A percentile compares a stretch with the other conserved stretches of the same genome.
phyloP scores from a whole-genome alignment of 192 early-diverging fungal genomes.

The Podochytrium sp. region DNA sequence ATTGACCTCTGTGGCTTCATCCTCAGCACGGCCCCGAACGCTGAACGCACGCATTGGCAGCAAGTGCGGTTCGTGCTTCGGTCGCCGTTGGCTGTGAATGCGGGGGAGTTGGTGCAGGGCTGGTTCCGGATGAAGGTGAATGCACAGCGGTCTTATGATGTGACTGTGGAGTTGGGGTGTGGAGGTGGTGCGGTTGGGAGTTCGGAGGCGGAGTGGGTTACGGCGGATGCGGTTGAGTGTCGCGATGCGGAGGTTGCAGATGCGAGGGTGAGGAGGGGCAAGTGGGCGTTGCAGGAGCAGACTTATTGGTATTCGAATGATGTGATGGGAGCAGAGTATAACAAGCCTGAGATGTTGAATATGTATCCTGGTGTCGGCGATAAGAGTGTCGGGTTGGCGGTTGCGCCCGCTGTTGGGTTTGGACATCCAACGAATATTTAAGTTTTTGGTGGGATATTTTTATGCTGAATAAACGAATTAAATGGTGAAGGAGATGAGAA shows the following conservation, averaged over 20 bases:
- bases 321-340: constrained; percentile 24
- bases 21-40: constrained; percentile 85
- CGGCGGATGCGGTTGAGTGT: too few relatives aligned
- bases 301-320: constrained; percentile 44
- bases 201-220: constrained; percentile 48
- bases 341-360: constrained; percentile 41
- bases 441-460: not conserved
- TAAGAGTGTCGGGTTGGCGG: not conserved
- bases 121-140: constrained; percentile 87
- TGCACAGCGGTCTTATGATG: constrained; percentile 88
- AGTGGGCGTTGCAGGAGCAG: constrained; percentile 94
- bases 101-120: constrained; percentile 82
- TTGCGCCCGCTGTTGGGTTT: constrained; percentile 4
- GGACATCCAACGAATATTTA: constrained; percentile 20
- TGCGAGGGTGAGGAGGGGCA: constrained; percentile 56
- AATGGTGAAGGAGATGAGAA: too few relatives aligned
- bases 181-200: constrained; percentile 55
- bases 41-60: constrained; percentile 97
- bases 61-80: constrained; percentile 83
- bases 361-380: constrained; percentile 24
- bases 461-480: not conserved
- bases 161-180: constrained; percentile 66
- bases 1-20: constrained; percentile 74
- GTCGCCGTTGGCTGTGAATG: constrained; percentile 92
- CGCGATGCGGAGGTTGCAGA: constrained; percentile 8